These are phyloP conservation scores for Schizonepeta tenuifolia DNA, from an alignment of 257 asterid species.

Conservation along the genomic window DNA sequence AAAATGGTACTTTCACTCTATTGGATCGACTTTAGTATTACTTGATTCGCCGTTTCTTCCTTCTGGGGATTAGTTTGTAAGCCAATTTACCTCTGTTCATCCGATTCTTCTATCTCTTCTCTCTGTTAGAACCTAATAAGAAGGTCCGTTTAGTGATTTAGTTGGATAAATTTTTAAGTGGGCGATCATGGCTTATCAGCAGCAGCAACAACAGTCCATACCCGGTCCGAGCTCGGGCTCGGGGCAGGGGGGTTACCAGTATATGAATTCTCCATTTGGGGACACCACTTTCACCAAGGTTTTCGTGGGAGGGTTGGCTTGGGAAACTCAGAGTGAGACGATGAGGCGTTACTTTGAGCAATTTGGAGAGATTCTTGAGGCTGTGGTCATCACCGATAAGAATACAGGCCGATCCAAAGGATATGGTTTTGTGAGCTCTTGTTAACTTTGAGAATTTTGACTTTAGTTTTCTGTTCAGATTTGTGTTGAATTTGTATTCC, in stretches of 20 bases:
- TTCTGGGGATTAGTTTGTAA: slow-evolving; percentile 32
- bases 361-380: slow-evolving; percentile 97
- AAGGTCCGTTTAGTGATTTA: not conserved
- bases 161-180: slow-evolving; percentile 20
- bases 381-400: slow-evolving; percentile 98
- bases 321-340: slow-evolving; percentile 98
- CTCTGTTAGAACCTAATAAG: slow-evolving; percentile 25
- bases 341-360: slow-evolving; percentile 89
- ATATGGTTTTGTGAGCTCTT: slow-evolving; percentile 91
- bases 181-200: slow-evolving; percentile 77
- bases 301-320: slow-evolving; percentile 98
- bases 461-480: slow-evolving; percentile 1
- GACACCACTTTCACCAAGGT: slow-evolving; percentile 94
- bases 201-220: slow-evolving; percentile 51
- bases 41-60: slow-evolving; percentile 40
- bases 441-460: slow-evolving; percentile 27
- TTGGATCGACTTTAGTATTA: slow-evolving; percentile 54
- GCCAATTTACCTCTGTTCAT: slow-evolving; percentile 27
- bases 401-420: slow-evolving; percentile 99
- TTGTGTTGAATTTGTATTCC: slow-evolving; percentile 7
- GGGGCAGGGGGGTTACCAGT: slow-evolving; percentile 79
- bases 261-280: slow-evolving; percentile 85
- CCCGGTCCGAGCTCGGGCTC: slow-evolving; percentile 62
- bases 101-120: slow-evolving; percentile 34
- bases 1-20: slow-evolving; percentile 42